Conservation (phyloP, 1,284 basidiomycete genomes). For the Rhodotorula glutinis region DNA sequence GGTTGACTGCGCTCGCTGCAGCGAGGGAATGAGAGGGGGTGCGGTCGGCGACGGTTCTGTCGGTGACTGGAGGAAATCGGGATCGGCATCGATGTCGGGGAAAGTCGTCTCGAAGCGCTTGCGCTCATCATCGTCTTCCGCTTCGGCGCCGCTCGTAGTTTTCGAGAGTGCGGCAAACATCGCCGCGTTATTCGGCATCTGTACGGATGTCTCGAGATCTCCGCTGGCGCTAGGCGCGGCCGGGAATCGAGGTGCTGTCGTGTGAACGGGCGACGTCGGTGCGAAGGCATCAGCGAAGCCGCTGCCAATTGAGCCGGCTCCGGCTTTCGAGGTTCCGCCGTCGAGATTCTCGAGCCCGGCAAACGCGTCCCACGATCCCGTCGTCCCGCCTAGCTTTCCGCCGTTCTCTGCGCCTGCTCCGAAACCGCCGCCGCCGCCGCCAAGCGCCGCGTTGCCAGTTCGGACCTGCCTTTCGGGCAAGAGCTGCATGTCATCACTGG, state of each 20-base stretch:
- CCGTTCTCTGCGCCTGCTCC: neutral
- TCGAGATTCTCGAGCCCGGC: neutral
- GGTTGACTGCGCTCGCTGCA: neutral
- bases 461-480: conserved; percentile 7
- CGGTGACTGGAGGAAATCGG: neutral
- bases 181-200: conserved; percentile 16
- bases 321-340: neutral
- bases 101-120: conserved; percentile 28
- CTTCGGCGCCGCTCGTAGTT: neutral
- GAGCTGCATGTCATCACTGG: neutral
- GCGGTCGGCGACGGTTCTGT: neutral
- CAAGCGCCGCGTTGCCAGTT: conserved; percentile 10
- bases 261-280: neutral
- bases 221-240: neutral
- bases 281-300: conserved; percentile 32
- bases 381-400: neutral
- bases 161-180: conserved; percentile 27
- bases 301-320: neutral
- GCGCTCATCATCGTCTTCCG: conserved; percentile 13
- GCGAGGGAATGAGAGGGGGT: neutral
- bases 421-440: neutral
- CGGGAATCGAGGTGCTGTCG: neutral
- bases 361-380: neutral
- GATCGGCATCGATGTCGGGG: conserved; percentile 21
- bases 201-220: conserved; percentile 12